Conservation (phyloP, 805 yeast species). For the Ogataea angusta region DNA sequence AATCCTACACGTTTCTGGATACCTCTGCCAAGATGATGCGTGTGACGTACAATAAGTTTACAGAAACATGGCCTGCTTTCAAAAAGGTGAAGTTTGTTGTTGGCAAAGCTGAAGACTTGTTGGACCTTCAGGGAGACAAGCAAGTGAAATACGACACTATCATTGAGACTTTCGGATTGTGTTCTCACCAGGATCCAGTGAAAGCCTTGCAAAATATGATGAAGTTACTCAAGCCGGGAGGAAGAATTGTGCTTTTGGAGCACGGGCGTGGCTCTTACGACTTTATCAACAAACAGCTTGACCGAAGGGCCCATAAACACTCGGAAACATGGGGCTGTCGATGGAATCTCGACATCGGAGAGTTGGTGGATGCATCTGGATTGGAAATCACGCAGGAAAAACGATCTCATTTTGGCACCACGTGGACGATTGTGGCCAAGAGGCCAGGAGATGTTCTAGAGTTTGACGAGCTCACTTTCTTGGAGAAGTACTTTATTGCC, state of each 20-base stretch:
- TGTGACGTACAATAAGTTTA: constrained; percentile 69
- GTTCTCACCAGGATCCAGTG: constrained; percentile 94
- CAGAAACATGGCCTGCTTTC: constrained; percentile 61
- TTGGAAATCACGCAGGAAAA: constrained; percentile 77
- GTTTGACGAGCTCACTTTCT: constrained; percentile 44
- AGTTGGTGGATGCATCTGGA: constrained; percentile 77
- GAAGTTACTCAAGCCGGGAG: constrained; percentile 77
- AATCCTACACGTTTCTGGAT: constrained; percentile 81
- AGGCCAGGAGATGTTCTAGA: constrained; percentile 61
- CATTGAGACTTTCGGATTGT: constrained; percentile 89
- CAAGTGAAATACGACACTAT: constrained; percentile 80
- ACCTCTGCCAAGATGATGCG: constrained; percentile 85
- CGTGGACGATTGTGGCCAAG: constrained; percentile 81
- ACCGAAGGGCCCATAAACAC: constrained; percentile 77
- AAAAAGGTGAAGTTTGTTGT: constrained; percentile 80
- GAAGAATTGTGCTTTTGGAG: constrained; percentile 81
- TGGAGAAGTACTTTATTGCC: constrained; percentile 46
- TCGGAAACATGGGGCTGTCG: constrained; percentile 94
- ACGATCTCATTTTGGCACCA: constrained; percentile 86
- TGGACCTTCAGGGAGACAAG: constrained; percentile 38
- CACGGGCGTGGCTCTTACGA: constrained; percentile 88
- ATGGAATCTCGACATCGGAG: constrained; percentile 95
- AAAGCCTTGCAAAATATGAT: constrained; percentile 73
- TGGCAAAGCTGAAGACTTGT: constrained; percentile 83
- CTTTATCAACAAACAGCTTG: constrained; percentile 74